Percentiles rank a stretch among this genome's conserved stretches.
Conservation (phyloP, 192 early-diverging fungal species). For the Umbelopsis vinacea region DNA sequence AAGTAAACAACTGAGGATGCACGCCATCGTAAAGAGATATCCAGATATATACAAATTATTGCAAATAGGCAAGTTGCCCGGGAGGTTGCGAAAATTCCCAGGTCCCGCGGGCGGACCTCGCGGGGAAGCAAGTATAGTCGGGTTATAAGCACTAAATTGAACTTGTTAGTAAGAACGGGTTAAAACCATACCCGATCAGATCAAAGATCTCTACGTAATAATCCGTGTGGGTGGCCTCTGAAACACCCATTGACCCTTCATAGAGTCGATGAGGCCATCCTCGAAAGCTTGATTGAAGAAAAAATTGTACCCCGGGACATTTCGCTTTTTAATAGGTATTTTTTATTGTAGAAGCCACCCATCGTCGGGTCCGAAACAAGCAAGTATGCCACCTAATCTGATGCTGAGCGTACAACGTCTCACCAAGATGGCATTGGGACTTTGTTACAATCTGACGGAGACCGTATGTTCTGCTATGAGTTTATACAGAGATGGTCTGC, state of each 20-base stretch:
- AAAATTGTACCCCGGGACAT: too few relatives aligned
- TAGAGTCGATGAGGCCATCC: too few relatives aligned
- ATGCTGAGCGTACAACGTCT: too few relatives aligned
- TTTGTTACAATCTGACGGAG: too few relatives aligned
- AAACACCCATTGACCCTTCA: too few relatives aligned
- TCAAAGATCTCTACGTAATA: not conserved
- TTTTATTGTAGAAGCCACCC: not conserved
- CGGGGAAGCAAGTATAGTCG: slow-evolving; percentile 10
- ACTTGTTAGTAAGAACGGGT: not conserved
- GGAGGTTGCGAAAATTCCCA: not conserved
- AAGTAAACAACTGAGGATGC: too few relatives aligned
- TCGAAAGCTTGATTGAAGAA: too few relatives aligned
- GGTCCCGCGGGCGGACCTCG: slow-evolving; percentile 8
- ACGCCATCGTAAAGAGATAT: too few relatives aligned
- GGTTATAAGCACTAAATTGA: not conserved
- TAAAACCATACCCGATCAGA: slow-evolving; percentile 6
- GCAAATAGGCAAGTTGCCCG: not conserved
- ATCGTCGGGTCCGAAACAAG: not conserved
- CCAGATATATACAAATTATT: not conserved
- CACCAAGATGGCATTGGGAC: too few relatives aligned
- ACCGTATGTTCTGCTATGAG: too few relatives aligned
- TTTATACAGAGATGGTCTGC: too few relatives aligned
- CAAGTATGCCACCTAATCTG: not conserved
- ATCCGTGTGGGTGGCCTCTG: too few relatives aligned
- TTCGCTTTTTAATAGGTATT: not conserved